A percentile compares a stretch with the other conserved stretches of the same genome.
phyloP scores from a whole-genome alignment of 345 rosid species.

The Cochlearia excelsa region DNA sequence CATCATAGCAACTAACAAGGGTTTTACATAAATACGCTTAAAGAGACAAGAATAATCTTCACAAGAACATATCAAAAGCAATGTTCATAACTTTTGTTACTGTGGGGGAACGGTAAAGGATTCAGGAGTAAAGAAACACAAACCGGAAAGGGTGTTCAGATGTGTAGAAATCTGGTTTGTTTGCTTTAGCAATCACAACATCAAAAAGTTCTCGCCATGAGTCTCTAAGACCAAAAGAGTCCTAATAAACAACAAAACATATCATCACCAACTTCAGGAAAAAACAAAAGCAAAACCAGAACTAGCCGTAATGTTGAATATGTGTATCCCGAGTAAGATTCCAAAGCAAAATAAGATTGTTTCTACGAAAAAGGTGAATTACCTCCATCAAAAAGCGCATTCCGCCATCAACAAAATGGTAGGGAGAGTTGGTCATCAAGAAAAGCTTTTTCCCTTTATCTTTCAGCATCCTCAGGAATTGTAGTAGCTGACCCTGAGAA shows the following conservation, averaged over 20 bases:
- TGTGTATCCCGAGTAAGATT: background rate
- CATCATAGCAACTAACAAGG: slow-evolving; percentile 71
- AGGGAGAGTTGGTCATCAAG: slow-evolving; percentile 91
- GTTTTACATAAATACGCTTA: slow-evolving; percentile 2
- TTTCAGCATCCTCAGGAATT: slow-evolving; percentile 65
- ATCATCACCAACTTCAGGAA: slow-evolving; percentile 21
- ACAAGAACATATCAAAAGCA: background rate
- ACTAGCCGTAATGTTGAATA: background rate
- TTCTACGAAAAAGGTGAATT: slow-evolving; percentile 20
- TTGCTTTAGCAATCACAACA: slow-evolving; percentile 95
- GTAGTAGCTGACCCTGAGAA: slow-evolving; percentile 60
- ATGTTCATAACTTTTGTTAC: background rate
- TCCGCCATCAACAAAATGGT: slow-evolving; percentile 92
- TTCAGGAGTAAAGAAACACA: slow-evolving; percentile 25
- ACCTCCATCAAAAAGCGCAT: slow-evolving; percentile 95
- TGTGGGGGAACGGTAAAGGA: background rate
- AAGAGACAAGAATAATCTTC: background rate
- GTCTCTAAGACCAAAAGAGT: slow-evolving; percentile 53
- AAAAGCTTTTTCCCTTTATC: slow-evolving; percentile 95
- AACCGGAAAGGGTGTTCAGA: slow-evolving; percentile 95
- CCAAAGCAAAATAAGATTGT: background rate
- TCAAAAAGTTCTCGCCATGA: slow-evolving; percentile 95
- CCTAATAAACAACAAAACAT: slow-evolving; percentile 45
- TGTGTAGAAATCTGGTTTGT: slow-evolving; percentile 89
- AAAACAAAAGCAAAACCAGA: background rate